A percentile compares a stretch with the other conserved stretches of the same genome.
Conservation (phyloP, 176 grass and related monocot species). For the Carex pumila region DNA sequence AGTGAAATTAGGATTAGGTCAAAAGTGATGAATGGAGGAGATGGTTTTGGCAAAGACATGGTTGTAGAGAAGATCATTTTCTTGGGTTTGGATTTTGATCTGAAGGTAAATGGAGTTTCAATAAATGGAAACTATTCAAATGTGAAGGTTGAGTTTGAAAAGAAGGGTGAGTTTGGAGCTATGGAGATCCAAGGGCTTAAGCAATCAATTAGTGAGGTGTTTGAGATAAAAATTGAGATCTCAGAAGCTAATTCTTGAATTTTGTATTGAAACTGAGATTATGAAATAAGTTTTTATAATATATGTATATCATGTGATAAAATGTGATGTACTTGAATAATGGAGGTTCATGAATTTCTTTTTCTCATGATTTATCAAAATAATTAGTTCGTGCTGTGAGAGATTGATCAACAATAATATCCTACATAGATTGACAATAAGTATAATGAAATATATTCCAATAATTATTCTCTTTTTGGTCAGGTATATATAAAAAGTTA, state of each 20-base stretch:
- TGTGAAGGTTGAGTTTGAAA: background rate
- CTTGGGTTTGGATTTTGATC: constrained; percentile 36
- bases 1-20: constrained; percentile 32
- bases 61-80: constrained; percentile 48
- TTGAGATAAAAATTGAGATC: constrained; percentile 49
- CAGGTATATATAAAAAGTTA: too few relatives aligned
- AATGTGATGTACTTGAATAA: background rate
- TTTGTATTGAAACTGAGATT: background rate
- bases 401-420: background rate
- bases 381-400: background rate
- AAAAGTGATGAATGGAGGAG: constrained; percentile 40
- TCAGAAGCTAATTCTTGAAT: background rate
- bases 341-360: background rate
- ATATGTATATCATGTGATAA: background rate
- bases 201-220: constrained; percentile 43
- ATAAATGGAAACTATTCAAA: constrained; percentile 6
- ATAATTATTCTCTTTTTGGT: background rate
- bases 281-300: background rate
- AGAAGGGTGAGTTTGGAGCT: constrained; percentile 10
- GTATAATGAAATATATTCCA: background rate
- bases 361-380: background rate
- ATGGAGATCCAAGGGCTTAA: constrained; percentile 39
- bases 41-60: constrained; percentile 27
- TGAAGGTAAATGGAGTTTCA: constrained; percentile 28
- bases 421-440: too few relatives aligned